Evolutionary conservation across 1,284 basidiomycete genomes (phyloP), one percentile per base, ranked within the genome.

Genomic region (Apiotrichum brassicae): DNA sequence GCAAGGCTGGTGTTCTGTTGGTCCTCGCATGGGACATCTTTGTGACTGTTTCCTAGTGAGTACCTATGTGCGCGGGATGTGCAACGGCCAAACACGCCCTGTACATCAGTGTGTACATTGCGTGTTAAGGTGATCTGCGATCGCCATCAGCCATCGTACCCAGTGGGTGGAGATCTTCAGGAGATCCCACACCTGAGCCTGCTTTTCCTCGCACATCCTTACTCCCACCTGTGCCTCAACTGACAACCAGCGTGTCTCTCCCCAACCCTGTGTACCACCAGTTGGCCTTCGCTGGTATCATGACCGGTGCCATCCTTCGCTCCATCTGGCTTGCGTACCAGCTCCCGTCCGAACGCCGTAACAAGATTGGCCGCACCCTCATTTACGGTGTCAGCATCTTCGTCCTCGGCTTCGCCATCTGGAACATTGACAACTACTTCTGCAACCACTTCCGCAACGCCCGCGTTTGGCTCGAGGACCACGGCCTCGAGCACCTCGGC

Each of bases 231-330:
- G 28, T 30, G 28, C 20, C 23, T 14, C 16, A 25, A 22, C 33
- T 22, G 34, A 24, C 30, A 33, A 2, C 3, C 45, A 78, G 77
- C 56, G 53, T 76, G 19, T 56, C 54, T 47, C 71, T 76, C 37
- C 74, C 74, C 3, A 78, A 79, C 61, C 77, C 78, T 0, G 70
- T 79, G 8, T 76, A 78, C 45, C 78, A 79, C 61, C 76, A 79
- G 66, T 58, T 76, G 25, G 72, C 75, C 1, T 79, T 78, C 51
- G 77, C 69, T 0, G 19, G 50, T 19, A 74, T 79, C 41, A 72
- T 77, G 53, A 32, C 73, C 30, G 46, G 49, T 1, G 51, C 65
- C 4, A 54, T 64, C 6, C 37, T 57, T 7, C 68, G 73, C 18
- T 64, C 68, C 13, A 30, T 66, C 42, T 59, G 59, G 32, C 64